These are phyloP conservation scores for Astrothelium macrocarpum DNA, from an alignment of 495 filamentous ascomycete genomes.

Conservation along the genomic window DNA sequence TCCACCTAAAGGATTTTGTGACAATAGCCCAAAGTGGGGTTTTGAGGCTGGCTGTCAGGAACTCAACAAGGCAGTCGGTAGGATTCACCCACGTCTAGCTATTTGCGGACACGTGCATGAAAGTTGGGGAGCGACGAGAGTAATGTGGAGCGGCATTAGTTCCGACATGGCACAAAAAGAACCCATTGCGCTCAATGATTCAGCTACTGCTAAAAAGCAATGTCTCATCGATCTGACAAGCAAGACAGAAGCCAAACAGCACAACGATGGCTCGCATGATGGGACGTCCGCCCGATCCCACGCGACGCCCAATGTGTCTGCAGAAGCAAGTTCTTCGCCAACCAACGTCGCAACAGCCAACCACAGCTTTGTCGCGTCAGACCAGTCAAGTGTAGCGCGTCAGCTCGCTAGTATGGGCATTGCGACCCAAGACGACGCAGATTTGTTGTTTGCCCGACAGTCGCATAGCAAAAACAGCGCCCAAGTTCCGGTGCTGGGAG, in stretches of 20 bases:
- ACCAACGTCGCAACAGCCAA: neutral
- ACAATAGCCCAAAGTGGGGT: conserved; percentile 16
- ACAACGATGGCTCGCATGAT: conserved; percentile 30
- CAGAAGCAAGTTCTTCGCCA: neutral
- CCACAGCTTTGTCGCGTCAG: neutral
- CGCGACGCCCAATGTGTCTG: neutral
- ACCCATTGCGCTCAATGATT: conserved; percentile 33
- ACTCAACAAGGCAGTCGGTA: conserved; percentile 19
- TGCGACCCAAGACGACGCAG: neutral
- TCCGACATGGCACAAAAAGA: neutral
- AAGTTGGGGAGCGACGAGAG: conserved; percentile 39
- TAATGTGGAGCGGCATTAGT: conserved; percentile 39
- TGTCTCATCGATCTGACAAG: conserved; percentile 48
- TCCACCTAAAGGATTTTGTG: conserved; percentile 27
- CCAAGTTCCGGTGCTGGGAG: neutral
- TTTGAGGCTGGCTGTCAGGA: conserved; percentile 24
- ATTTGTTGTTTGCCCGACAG: neutral
- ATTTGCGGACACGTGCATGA: conserved; percentile 34
- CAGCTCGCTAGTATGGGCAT: neutral
- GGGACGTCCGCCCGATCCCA: neutral
- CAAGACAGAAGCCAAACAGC: conserved; percentile 29
- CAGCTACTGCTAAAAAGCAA: conserved; percentile 46
- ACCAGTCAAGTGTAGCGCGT: neutral
- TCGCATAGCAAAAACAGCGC: neutral
- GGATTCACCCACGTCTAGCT: conserved; percentile 27